These are phyloP conservation scores for Trichopus zeylanicus DNA, from an alignment of 116 monocot genomes.

Conservation along the genomic window DNA sequence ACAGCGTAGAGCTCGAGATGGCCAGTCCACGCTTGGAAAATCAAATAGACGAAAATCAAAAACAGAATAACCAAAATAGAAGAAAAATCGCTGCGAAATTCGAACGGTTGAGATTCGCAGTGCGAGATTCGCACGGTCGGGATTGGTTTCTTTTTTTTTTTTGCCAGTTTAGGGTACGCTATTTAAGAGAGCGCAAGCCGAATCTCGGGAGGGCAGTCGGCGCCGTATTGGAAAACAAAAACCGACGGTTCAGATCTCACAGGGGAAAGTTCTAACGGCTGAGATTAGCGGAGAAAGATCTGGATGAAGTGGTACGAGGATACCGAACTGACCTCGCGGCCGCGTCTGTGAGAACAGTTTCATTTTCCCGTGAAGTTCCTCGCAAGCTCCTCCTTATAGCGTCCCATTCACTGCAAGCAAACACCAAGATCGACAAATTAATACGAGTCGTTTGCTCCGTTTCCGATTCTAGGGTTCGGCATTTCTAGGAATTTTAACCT, in stretches of 20 bases:
- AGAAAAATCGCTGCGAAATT: background rate
- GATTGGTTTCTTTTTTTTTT: background rate
- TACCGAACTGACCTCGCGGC: background rate
- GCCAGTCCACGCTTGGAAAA: no score
- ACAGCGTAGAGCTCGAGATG: no score
- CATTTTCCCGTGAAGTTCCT: no score
- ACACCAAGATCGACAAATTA: background rate
- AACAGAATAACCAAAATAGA: background rate
- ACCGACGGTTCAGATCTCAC: background rate
- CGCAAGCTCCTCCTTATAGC: background rate
- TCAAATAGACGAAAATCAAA: background rate
- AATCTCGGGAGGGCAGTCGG: background rate
- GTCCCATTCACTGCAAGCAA: slow-evolving; percentile 3
- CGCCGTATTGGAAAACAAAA: background rate
- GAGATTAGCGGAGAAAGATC: background rate
- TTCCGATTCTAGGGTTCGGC: background rate
- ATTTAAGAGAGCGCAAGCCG: background rate
- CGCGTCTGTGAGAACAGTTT: background rate
- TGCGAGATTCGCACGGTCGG: background rate
- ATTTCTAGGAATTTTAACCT: background rate
- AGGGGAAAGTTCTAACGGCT: background rate
- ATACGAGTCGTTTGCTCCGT: background rate
- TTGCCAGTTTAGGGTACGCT: background rate
- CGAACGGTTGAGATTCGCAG: background rate
- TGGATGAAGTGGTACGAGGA: background rate